Percentiles rank a stretch among this genome's conserved stretches.
phyloP scores from a whole-genome alignment of 2,329 filamentous ascomycete genomes.

The Xylariales sp. region DNA sequence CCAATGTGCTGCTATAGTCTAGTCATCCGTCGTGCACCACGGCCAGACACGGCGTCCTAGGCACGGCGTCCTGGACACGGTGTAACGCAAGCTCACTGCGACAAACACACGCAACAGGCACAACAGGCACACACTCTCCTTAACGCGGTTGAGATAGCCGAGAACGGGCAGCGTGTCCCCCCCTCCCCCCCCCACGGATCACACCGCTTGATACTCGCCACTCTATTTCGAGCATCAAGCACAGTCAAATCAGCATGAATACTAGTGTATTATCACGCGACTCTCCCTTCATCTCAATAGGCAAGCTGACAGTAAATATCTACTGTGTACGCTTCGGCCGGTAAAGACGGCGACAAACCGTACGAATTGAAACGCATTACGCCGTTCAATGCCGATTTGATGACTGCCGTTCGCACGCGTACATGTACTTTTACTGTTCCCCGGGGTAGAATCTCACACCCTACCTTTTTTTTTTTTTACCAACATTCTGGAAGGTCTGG shows the following conservation, averaged over 20 bases:
- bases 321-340: constrained; percentile 1
- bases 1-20: constrained; percentile 1
- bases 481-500: constrained; percentile 25
- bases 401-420: background rate
- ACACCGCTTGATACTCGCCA: constrained; percentile 36
- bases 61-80: constrained; percentile 2
- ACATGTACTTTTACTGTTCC: background rate
- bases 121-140: background rate
- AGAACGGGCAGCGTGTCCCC: constrained; percentile 19
- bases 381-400: background rate
- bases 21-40: constrained; percentile 1
- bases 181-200: constrained; percentile 16
- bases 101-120: background rate
- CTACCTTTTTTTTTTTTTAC: background rate
- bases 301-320: background rate
- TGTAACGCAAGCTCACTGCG: constrained; percentile 6
- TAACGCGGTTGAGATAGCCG: constrained; percentile 36
- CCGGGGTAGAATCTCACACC: background rate
- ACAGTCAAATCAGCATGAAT: constrained; percentile 17
- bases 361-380: background rate
- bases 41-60: background rate
- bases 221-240: constrained; percentile 32
- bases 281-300: background rate
- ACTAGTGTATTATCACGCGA: background rate
- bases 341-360: constrained; percentile 11